Conservation (phyloP, 1,284 basidiomycete genomes). For the Ganoderma sinense region DNA sequence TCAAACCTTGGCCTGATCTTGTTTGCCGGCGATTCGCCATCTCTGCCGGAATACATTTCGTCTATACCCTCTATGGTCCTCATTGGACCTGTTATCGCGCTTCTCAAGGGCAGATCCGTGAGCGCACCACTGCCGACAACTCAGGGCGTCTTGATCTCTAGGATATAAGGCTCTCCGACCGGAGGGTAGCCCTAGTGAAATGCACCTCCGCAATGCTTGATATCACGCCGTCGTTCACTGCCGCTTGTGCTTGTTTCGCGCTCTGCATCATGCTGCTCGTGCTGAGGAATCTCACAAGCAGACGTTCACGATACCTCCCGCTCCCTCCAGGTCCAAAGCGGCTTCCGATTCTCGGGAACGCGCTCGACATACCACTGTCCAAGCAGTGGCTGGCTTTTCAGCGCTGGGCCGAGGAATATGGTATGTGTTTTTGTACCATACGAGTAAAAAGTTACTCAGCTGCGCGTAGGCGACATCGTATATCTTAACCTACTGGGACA, state of each 20-base stretch:
- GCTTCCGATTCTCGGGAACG: constrained; percentile 24
- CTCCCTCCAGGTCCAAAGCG: constrained; percentile 25
- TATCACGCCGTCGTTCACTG: not conserved
- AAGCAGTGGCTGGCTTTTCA: constrained; percentile 24
- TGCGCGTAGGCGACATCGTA: constrained; percentile 19
- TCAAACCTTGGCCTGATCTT: not conserved
- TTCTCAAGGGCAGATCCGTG: not conserved
- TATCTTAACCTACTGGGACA: constrained; percentile 22
- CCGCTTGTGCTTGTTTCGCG: not conserved
- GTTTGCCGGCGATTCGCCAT: not conserved
- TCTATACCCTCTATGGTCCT: not conserved
- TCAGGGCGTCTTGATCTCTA: not conserved
- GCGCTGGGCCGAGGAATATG: constrained; percentile 20
- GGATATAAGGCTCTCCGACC: not conserved
- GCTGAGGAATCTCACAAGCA: not conserved
- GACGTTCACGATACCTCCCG: not conserved
- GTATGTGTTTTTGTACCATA: not conserved
- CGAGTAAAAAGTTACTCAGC: not conserved
- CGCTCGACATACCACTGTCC: constrained; percentile 19
- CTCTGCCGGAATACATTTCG: not conserved
- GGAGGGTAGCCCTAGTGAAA: not conserved
- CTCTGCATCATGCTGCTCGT: not conserved
- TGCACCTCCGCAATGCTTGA: constrained; percentile 4
- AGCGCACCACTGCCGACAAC: not conserved
- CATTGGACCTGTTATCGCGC: not conserved